These are phyloP conservation scores for Stachybotrys echinatus DNA, from an alignment of 2,329 filamentous ascomycete species.

Conservation along the genomic window DNA sequence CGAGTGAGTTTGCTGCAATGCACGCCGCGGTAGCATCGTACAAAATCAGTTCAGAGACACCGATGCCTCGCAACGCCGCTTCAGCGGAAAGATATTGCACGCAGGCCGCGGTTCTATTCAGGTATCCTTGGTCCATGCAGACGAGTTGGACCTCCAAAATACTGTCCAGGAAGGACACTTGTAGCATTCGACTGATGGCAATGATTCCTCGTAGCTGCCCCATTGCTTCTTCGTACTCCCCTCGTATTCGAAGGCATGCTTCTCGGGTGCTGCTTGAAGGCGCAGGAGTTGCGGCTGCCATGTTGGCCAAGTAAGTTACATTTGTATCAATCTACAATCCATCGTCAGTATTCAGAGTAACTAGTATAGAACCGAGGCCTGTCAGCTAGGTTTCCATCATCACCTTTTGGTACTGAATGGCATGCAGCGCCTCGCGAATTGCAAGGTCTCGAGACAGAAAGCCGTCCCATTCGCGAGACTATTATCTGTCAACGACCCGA, in stretches of 20 bases:
- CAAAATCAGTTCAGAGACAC: background rate
- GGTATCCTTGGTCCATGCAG: background rate
- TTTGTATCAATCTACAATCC: too few species aligned
- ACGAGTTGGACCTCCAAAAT: background rate
- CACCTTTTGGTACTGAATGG: background rate
- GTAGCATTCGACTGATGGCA: background rate
- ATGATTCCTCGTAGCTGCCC: background rate
- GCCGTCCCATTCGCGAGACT: background rate
- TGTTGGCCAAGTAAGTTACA: too few species aligned
- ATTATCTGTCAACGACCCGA: too few species aligned
- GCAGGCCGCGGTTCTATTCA: background rate
- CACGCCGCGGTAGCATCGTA: background rate
- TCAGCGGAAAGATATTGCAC: background rate
- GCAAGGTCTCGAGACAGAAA: background rate
- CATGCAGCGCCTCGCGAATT: background rate
- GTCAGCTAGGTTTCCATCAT: too few species aligned
- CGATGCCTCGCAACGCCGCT: background rate
- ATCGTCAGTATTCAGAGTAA: too few species aligned
- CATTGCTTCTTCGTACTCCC: background rate
- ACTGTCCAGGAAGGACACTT: background rate
- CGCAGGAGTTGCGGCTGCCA: too few species aligned
- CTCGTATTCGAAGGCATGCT: background rate
- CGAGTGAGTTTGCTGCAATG: background rate
- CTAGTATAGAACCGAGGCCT: too few species aligned
- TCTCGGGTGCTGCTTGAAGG: too few species aligned